Evolutionary conservation across 805 yeast genomes (phyloP).

Genomic region (Pichia rugopelliculosa): DNA sequence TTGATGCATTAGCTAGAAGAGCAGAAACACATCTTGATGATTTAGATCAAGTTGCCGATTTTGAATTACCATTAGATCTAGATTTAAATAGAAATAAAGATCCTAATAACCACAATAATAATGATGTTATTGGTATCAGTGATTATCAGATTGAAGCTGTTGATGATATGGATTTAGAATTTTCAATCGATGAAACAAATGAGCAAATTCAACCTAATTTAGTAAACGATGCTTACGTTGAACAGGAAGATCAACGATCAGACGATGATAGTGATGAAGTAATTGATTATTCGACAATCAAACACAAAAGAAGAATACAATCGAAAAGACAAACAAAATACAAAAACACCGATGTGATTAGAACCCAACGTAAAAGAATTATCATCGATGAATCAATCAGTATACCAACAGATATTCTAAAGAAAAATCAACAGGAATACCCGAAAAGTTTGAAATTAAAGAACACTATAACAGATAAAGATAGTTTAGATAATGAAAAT

Average conservation of each 20-base stretch:
- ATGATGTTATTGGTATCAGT: conserved; percentile 2
- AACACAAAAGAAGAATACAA: neutral
- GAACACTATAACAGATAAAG: neutral
- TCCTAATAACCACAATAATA: conserved; percentile 1
- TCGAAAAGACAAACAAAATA: conserved; percentile 25
- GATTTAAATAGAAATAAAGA: conserved; percentile 20
- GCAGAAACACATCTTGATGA: conserved; percentile 26
- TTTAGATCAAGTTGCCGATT: conserved; percentile 25
- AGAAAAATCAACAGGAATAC: conserved; percentile 25
- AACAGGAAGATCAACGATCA: neutral
- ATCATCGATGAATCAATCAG: conserved; percentile 39
- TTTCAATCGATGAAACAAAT: conserved; percentile 26
- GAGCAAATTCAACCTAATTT: conserved; percentile 1
- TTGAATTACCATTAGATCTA: conserved; percentile 29
- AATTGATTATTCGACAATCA: neutral
- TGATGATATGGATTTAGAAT: conserved; percentile 42
- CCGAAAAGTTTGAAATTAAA: conserved; percentile 11
- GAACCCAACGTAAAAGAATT: conserved; percentile 40
- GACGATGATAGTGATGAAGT: neutral
- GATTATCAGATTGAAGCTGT: conserved; percentile 13
- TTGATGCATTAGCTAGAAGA: conserved; percentile 21
- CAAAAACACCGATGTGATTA: conserved; percentile 35
- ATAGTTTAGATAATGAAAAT: neutral
- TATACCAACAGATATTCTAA: conserved; percentile 34
- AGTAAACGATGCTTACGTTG: neutral